Percentiles rank a stretch among this genome's conserved stretches.
Evolutionary conservation across 768 basidiomycete genomes (phyloP).

Genomic region (Hypholoma fasciculare): DNA sequence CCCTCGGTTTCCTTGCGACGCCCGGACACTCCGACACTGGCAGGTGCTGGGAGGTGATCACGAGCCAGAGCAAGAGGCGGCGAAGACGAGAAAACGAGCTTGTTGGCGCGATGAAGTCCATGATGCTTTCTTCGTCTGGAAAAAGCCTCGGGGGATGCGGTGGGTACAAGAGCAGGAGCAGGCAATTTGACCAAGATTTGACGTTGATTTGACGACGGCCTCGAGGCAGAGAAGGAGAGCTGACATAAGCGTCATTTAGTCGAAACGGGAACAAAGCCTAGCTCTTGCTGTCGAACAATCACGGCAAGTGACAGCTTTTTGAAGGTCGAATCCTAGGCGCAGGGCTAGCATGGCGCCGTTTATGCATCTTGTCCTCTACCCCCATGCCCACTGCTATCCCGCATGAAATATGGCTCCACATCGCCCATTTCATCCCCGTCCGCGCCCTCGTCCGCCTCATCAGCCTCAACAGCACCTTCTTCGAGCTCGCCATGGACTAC

Average conservation of each 20-base stretch:
- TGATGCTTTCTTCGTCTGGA: neutral
- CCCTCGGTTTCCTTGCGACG: conserved; percentile 4
- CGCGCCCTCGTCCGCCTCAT: conserved; percentile 32
- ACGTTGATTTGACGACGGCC: conserved; percentile 9
- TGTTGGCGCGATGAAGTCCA: neutral
- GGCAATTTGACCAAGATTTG: neutral
- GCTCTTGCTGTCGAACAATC: conserved; percentile 21
- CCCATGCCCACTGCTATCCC: conserved; percentile 24
- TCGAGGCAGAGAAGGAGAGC: conserved; percentile 15
- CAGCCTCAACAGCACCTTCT: conserved; percentile 37
- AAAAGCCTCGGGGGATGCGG: neutral
- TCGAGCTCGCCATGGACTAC: conserved; percentile 44
- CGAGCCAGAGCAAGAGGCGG: neutral
- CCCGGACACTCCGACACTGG: neutral
- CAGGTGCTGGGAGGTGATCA: neutral
- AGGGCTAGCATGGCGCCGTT: conserved; percentile 10
- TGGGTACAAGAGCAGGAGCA: neutral
- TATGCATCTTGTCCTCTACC: conserved; percentile 6
- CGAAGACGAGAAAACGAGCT: neutral
- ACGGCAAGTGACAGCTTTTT: conserved; percentile 26
- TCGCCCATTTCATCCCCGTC: conserved; percentile 34
- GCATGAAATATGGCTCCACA: conserved; percentile 36
- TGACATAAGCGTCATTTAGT: conserved; percentile 23
- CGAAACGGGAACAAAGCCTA: conserved; percentile 24
- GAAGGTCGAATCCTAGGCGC: conserved; percentile 18